Evolutionary conservation across 257 asterid species (phyloP), one percentile per base, ranked within the genome.

Genomic region (Anisodus acutangulus): DNA sequence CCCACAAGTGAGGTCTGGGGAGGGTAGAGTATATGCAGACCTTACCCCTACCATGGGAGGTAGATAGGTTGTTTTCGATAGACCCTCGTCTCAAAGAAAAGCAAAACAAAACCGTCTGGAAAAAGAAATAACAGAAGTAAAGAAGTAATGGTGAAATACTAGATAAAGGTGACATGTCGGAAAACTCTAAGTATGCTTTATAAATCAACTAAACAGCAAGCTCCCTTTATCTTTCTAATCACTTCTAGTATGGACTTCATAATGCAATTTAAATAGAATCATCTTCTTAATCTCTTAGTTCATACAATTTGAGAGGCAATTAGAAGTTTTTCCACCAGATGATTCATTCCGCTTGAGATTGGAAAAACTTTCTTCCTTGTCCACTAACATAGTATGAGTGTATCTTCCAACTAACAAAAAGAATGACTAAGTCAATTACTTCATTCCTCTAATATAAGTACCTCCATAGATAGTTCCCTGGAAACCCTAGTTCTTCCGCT

Each of bases 151-250:
- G 26, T 31, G 35, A 31, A 31, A 31, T 31, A 31, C 1, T 31
- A 31, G 35, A 31, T 31, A 31, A 31, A 31, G 35, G 35, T 31
- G 35, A 31, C 49, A 53, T 53, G 64, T 13, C 59, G 26, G 12
- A 59, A 53, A 78, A 78, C 81, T 74, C 13, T n/a, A 76, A 76
- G 81, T 51, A 31, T 51, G 47, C 19, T 76, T 76, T 53, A 76
- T 76, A 26, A 53, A 53, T 51, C n/a, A 76, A 8, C 81, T 6
- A 76, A 74, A 19, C 59, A 74, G 47, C 26, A 26, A 76, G 81
- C 64, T 7, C 47, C 43, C 16, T 53, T 69, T 51, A 51, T 76
- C 63, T 7, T 17, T 76, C 63, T 69, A 69, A 69, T 69, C 78
- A 39, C 54, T 53, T 76, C 64, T 76, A 51, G 13, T 26, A 26